Base-by-base conservation (phyloP, 768 basidiomycete species). In the Aureoboletus auriporus region DNA sequence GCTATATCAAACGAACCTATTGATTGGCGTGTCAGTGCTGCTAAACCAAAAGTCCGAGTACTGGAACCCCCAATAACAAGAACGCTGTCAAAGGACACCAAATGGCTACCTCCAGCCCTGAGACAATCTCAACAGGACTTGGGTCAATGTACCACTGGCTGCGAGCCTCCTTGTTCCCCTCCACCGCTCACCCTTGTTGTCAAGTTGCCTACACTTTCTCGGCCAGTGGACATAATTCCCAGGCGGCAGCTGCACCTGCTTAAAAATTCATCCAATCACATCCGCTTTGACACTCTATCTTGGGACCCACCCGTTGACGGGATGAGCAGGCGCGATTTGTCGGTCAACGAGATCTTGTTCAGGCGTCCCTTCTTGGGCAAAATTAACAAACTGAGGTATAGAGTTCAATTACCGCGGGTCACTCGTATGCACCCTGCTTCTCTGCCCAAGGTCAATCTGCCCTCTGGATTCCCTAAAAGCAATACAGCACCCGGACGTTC, bases 231-330 rank as follows among this genome's bases (percentile, higher is more conserved):
- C 17, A 66, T 73, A 8, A 57, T 85, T 12, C 65, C 70, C 35
- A 76, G 70, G 50, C 74, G 69, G 50, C 83, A 83, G 56, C 42
- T 79, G 13, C 61, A 70, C 33, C 53, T 71, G 29, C 75, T 76
- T 51, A 74, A 67, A 44, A 70, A 65, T 43, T 62, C 68, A 5
- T 57, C 65, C 5, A 53, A 44, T 29, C 71, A 66, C 26, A 58
- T 77, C 27, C 78, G 83, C 37, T 75, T 79, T 68, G 88, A 90
- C 45, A 75, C 83, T 26, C 69, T 86, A 27, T 83, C 85, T 3
- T 87, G 84, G 67, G 78, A 81, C 29, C 87, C 89, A 44, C 84
- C 85, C 14, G 74, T 84, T 12, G 77, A 78, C 47, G 82, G 78
- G 41, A 84, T 84, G 79, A 77, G 56, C 44, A 76, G 69, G 37